Conservation (phyloP, 352 stramenopile species). For the Pythium aquatile region DNA sequence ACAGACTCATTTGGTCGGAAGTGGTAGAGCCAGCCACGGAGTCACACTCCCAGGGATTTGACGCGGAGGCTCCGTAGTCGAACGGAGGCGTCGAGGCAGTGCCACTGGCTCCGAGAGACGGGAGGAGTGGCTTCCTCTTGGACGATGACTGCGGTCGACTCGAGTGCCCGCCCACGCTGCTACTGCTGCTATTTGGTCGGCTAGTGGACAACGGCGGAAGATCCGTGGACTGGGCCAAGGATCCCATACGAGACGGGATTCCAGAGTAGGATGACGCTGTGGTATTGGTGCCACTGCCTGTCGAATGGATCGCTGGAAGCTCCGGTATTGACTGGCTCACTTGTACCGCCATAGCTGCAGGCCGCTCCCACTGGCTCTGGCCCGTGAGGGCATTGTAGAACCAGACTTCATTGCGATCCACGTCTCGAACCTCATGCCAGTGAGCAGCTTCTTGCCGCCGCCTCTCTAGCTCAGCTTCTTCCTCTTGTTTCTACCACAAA, state of each 20-base stretch:
- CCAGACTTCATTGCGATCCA: conserved; percentile 67
- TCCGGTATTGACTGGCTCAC: conserved; percentile 25
- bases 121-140: not conserved
- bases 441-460: conserved; percentile 18
- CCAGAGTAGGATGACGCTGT: not conserved
- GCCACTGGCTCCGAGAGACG: conserved; percentile 13
- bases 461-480: conserved; percentile 5
- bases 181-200: conserved; percentile 20
- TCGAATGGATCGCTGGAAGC: conserved; percentile 25
- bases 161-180: not conserved
- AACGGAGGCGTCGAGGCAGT: conserved; percentile 22
- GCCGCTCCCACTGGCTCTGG: conserved; percentile 74
- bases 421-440: conserved; percentile 77
- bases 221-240: not conserved
- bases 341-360: conserved; percentile 24
- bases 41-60: conserved; percentile 64
- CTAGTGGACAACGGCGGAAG: conserved; percentile 22
- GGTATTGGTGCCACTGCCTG: not conserved
- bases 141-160: conserved; percentile 2
- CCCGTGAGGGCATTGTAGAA: conserved; percentile 78
- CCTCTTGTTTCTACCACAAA: conserved; percentile 11
- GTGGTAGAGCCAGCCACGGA: conserved; percentile 41
- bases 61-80: conserved; percentile 29
- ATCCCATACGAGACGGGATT: conserved; percentile 1
- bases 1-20: conserved; percentile 38